Conservation (phyloP, 352 stramenopile species). For the Globisporangium heterothallicum region DNA sequence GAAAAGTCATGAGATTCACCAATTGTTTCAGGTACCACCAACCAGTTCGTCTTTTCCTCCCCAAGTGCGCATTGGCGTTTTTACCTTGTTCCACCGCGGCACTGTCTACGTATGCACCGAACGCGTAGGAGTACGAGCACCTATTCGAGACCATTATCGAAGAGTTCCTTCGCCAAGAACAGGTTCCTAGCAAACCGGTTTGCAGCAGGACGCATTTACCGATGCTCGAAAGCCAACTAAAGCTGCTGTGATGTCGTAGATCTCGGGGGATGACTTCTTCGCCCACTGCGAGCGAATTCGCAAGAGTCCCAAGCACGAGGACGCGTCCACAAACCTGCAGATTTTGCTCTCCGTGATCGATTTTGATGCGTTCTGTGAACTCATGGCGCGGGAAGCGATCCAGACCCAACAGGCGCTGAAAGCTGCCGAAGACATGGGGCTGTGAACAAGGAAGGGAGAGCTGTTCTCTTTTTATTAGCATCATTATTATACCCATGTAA, state of each 20-base stretch:
- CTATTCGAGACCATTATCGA: conserved; percentile 40
- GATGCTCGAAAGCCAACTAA: no score
- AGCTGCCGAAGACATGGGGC: conserved; percentile 49
- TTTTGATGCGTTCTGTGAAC: conserved; percentile 44
- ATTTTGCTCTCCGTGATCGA: conserved; percentile 51
- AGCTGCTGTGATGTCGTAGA: conserved; percentile 9
- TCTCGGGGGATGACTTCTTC: conserved; percentile 44
- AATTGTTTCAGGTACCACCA: conserved; percentile 33
- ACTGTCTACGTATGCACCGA: no score
- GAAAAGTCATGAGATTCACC: conserved; percentile 29
- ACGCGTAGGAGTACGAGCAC: conserved; percentile 49
- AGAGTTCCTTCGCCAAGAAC: conserved; percentile 36
- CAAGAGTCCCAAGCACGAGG: conserved; percentile 23
- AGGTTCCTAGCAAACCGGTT: conserved; percentile 11
- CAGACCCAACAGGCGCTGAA: conserved; percentile 42
- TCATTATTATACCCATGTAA: conserved; percentile 38
- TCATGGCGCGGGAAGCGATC: conserved; percentile 44
- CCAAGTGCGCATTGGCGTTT: neutral
- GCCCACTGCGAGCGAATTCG: conserved; percentile 36
- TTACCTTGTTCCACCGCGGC: no score
- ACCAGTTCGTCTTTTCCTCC: neutral
- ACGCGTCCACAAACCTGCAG: conserved; percentile 30
- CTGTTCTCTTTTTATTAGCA: conserved; percentile 5
- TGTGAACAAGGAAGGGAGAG: no score
- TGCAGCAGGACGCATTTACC: neutral